Base-by-base conservation (phyloP, 1,284 basidiomycete genomes). In the Moesziomyces antarcticus region DNA sequence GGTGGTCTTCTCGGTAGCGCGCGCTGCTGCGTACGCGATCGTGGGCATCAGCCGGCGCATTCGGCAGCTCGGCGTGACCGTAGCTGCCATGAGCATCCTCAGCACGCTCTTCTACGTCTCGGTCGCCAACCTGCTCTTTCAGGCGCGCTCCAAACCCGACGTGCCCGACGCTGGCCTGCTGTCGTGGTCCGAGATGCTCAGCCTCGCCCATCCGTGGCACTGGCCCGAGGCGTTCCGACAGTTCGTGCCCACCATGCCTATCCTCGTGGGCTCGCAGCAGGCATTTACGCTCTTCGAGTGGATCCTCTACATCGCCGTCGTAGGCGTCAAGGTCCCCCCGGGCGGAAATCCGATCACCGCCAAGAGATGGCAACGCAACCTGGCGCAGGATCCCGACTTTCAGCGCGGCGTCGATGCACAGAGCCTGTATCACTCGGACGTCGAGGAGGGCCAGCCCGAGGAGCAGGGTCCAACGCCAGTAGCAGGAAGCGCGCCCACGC, bases 51-150 rank as follows among this genome's bases (percentile, higher is more conserved):
- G 67, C 52, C 68, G 50, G 50, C 63, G 58, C 5, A 66, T 73
- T 21, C 60, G 71, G 5, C 51, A 64, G 24, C 59, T 71, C n/a
- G 68, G 75, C 11, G 65, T 74, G 21, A 64, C 62, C 3, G 61
- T 77, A 4, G 75, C 71, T 21, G 75, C 75, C 16, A 66, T 64
- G 49, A 71, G 67, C 41, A 65, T 77, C 54, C 61, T 77, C 25
- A 69, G 71, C 52, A 60, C 64, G 2, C 67, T 77, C 11, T 77
- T 74, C 50, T 67, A 73, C 50, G 61, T 71, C 22, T 77, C 75
- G 13, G 44, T 74, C 24, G 71, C 72, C 50, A 77, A 77, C 35
- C 43, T 77, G 30, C 65, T 77, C 40, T 68, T 77, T 37, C 71
- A 77, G 30, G 75, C 72, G 5, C 56, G 67, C 18, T 20, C 62